Percentiles rank a stretch among this genome's conserved stretches.
These are phyloP conservation scores for Drosera capensis DNA, from an alignment of 148 eudicot species.

Conservation along the genomic window DNA sequence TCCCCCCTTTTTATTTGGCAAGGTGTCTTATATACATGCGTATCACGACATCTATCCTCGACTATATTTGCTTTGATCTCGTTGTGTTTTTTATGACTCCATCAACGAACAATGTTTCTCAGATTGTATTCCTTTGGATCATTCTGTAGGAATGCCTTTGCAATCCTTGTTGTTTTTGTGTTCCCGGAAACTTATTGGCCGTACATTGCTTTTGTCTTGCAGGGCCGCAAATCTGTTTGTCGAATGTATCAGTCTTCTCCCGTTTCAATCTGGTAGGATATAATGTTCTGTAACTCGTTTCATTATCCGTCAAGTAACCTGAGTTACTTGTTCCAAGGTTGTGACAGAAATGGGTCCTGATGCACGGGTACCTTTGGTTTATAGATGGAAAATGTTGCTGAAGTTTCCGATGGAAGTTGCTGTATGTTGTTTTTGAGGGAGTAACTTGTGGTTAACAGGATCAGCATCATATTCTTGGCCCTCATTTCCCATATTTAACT, in stretches of 20 bases:
- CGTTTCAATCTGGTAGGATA: slow-evolving; percentile 1
- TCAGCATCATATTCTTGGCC: too few relatives aligned
- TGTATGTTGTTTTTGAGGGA: background rate
- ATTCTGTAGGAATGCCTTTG: too few relatives aligned
- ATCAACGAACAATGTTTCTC: too few relatives aligned
- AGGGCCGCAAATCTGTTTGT: background rate
- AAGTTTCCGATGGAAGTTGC: background rate
- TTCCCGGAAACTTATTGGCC: background rate
- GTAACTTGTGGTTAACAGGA: too few relatives aligned
- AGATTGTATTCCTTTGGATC: too few relatives aligned
- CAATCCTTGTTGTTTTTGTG: background rate
- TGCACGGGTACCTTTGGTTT: slow-evolving; percentile 15
- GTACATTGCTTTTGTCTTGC: background rate
- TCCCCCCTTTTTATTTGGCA: too few relatives aligned
- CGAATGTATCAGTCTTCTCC: background rate
- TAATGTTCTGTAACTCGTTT: background rate
- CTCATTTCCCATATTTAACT: too few relatives aligned
- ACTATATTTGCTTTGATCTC: too few relatives aligned
- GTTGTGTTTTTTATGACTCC: too few relatives aligned
- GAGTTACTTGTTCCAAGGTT: slow-evolving; percentile 6
- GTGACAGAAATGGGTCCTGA: slow-evolving; percentile 19
- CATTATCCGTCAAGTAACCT: background rate
- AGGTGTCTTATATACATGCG: too few relatives aligned
- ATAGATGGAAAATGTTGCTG: slow-evolving; percentile 15
- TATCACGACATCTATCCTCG: too few relatives aligned